phyloP scores from a whole-genome alignment of 305 asterid species.

The Vinca major region DNA sequence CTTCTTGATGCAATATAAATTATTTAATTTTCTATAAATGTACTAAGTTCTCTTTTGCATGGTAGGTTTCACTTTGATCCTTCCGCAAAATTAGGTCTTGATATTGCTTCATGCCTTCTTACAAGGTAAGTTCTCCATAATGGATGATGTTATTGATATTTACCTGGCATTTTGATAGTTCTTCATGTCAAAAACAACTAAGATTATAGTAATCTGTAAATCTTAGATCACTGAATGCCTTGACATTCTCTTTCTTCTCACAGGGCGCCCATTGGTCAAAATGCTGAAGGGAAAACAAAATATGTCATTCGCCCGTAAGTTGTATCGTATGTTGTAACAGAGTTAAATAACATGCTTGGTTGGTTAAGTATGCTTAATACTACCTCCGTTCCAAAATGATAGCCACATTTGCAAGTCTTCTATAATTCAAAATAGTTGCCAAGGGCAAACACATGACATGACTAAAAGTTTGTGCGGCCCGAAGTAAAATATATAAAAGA shows the following conservation, averaged over 20 bases:
- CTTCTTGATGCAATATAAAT: background rate
- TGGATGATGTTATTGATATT: slow-evolving; percentile 15
- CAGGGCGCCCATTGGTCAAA: slow-evolving; percentile 74
- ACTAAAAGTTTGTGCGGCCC: no score
- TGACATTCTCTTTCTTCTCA: slow-evolving; percentile 20
- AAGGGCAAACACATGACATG: no score
- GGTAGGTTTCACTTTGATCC: slow-evolving; percentile 89
- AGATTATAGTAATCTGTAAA: background rate
- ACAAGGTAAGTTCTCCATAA: slow-evolving; percentile 48
- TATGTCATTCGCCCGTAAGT: slow-evolving; percentile 90
- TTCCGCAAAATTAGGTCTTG: slow-evolving; percentile 63
- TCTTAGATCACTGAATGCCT: slow-evolving; percentile 6
- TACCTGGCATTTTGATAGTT: no score
- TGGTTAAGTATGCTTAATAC: background rate
- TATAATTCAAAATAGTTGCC: no score
- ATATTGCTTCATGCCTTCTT: slow-evolving; percentile 82
- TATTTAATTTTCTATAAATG: background rate
- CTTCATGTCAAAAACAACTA: no score
- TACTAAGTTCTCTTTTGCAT: slow-evolving; percentile 11
- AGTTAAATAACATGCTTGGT: background rate
- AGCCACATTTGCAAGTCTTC: no score
- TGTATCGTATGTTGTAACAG: slow-evolving; percentile 3
- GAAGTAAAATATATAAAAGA: no score
- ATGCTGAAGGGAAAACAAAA: slow-evolving; percentile 85
- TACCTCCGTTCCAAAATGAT: no score